Conservation (phyloP, 1,284 basidiomycete genomes). For the Blastosporella zonata region DNA sequence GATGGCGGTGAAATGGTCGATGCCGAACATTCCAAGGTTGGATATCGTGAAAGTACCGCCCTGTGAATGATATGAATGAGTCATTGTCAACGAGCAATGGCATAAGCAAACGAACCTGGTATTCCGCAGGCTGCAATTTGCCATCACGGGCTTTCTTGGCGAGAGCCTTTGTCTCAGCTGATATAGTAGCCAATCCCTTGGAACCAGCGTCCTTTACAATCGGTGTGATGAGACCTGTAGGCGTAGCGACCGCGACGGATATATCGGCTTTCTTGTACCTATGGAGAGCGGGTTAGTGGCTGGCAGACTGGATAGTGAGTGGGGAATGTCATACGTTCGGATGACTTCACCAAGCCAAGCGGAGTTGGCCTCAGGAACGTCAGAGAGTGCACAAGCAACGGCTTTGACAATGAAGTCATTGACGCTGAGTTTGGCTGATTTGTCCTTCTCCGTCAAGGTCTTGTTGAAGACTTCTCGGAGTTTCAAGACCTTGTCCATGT, state of each 20-base stretch:
- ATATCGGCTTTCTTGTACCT: slow-evolving; percentile 98
- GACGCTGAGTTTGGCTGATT: slow-evolving; percentile 88
- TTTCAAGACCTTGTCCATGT: slow-evolving; percentile 97
- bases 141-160: slow-evolving; percentile 96
- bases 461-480: slow-evolving; percentile 96
- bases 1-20: slow-evolving; percentile 96
- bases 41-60: slow-evolving; percentile 99
- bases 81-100: slow-evolving; percentile 1
- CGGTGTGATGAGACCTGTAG: slow-evolving; percentile 95
- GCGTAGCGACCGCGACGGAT: slow-evolving; percentile 95
- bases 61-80: slow-evolving; percentile 33
- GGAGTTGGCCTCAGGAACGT: slow-evolving; percentile 98
- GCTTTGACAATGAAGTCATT: slow-evolving; percentile 99
- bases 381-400: slow-evolving; percentile 83
- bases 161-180: slow-evolving; percentile 87
- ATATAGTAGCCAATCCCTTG: slow-evolving; percentile 92
- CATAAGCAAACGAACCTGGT: slow-evolving; percentile 61
- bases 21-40: slow-evolving; percentile 98
- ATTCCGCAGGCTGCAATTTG: slow-evolving; percentile 94
- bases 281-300: slow-evolving; percentile 13
- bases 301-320: neutral
- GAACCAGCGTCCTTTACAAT: slow-evolving; percentile 92
- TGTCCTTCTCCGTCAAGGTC: slow-evolving; percentile 79
- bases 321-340: slow-evolving; percentile 67
- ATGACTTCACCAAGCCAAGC: slow-evolving; percentile 97